Conservation (phyloP, 2,329 filamentous ascomycete genomes). For the Colletotrichum lini region DNA sequence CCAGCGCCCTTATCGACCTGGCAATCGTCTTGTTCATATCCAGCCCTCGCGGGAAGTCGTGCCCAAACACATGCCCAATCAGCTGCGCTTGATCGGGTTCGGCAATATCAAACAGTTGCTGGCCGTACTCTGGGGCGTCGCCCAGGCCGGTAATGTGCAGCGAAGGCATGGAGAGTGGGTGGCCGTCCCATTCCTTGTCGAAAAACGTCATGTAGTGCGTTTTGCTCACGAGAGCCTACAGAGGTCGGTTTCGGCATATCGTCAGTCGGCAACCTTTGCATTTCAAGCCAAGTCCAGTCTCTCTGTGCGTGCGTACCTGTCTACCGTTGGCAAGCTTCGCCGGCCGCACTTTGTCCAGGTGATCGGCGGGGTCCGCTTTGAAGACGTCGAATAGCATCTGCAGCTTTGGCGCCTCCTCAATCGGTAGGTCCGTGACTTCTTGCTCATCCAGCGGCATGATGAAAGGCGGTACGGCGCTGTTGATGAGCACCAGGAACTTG, state of each 20-base stretch:
- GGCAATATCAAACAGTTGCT: conserved; percentile 24
- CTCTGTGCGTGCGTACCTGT: not conserved
- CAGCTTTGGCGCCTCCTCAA: not conserved
- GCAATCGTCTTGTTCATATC: not conserved
- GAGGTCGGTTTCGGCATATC: not conserved
- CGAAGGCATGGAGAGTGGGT: conserved; percentile 24
- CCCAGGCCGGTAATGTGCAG: conserved; percentile 20
- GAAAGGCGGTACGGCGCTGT: conserved; percentile 22
- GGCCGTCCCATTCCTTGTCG: conserved; percentile 18
- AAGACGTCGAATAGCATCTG: not conserved
- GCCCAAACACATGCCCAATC: not conserved
- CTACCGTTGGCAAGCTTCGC: not conserved
- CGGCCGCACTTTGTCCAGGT: not conserved
- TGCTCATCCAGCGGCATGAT: conserved; percentile 21
- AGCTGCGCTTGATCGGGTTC: conserved; percentile 12
- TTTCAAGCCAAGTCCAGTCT: not conserved
- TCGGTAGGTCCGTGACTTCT: not conserved
- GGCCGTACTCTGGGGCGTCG: conserved; percentile 19
- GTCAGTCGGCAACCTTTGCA: not conserved
- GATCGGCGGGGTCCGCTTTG: not conserved
- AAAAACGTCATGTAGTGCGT: conserved; percentile 14
- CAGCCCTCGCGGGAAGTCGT: not conserved
- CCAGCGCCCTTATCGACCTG: not conserved
- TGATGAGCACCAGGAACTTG: conserved; percentile 23
- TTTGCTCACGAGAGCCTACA: not conserved